phyloP scores from a whole-genome alignment of 2,329 filamentous ascomycete species.

The Chaetomiaceae sp. region DNA sequence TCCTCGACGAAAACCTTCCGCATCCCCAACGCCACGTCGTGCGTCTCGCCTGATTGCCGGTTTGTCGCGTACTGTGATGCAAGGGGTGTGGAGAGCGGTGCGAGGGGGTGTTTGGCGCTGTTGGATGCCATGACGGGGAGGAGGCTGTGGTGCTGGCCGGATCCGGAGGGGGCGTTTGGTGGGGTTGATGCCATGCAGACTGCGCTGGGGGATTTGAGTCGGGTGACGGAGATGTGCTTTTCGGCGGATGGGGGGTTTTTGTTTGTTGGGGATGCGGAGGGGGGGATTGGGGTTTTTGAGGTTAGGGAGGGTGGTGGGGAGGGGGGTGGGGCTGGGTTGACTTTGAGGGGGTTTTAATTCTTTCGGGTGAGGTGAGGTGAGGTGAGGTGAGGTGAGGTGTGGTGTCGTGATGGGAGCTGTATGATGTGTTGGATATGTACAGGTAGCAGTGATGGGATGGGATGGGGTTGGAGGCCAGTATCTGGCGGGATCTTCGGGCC shows the following conservation, averaged over 20 bases:
- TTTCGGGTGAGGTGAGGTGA: neutral
- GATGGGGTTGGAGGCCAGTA: too few relatives aligned
- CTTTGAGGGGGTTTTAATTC: too few relatives aligned
- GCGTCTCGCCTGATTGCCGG: slow-evolving; percentile 38
- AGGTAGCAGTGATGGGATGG: too few relatives aligned
- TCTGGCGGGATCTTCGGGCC: too few relatives aligned
- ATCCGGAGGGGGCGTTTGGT: slow-evolving; percentile 24
- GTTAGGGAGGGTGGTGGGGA: slow-evolving; percentile 26
- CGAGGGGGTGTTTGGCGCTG: slow-evolving; percentile 33
- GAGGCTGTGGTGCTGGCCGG: slow-evolving; percentile 37
- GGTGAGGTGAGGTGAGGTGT: neutral
- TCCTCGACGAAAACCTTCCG: slow-evolving; percentile 35
- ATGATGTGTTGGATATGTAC: too few relatives aligned
- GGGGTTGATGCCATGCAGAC: slow-evolving; percentile 25
- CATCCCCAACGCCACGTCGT: slow-evolving; percentile 37
- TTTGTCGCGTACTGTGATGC: slow-evolving; percentile 38
- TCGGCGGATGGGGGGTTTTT: slow-evolving; percentile 35
- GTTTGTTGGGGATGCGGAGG: slow-evolving; percentile 33
- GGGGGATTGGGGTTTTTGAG: slow-evolving; percentile 35
- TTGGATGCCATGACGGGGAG: slow-evolving; percentile 36
- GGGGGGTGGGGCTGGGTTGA: neutral
- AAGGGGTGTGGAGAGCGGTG: slow-evolving; percentile 30
- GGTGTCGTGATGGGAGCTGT: too few relatives aligned
- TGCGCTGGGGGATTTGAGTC: slow-evolving; percentile 33
- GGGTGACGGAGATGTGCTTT: slow-evolving; percentile 36